A percentile compares a stretch with the other conserved stretches of the same genome.
Conservation (phyloP, 768 basidiomycete species). For the Suillus subalutaceus region DNA sequence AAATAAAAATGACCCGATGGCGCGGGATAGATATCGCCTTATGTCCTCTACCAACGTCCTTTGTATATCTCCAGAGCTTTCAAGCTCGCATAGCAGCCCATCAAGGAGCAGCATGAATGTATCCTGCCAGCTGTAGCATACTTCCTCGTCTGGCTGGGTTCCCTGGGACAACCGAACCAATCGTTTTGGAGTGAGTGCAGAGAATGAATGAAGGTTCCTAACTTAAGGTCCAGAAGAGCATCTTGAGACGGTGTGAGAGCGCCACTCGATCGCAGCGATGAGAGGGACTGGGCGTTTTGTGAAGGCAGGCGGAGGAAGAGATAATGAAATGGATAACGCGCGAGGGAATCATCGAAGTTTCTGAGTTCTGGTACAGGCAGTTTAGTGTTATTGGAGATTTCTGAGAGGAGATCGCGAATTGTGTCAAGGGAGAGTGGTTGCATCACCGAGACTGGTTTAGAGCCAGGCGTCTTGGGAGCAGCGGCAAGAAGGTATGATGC, state of each 20-base stretch:
- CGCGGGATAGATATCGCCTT: slow-evolving; percentile 58
- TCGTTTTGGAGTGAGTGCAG: slow-evolving; percentile 78
- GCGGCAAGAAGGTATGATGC: slow-evolving; percentile 25
- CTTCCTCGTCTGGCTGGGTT: slow-evolving; percentile 27
- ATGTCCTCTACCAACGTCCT: slow-evolving; percentile 45
- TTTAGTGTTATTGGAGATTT: slow-evolving; percentile 46
- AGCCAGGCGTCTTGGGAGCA: slow-evolving; percentile 17
- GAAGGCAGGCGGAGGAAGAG: slow-evolving; percentile 47
- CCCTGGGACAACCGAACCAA: slow-evolving; percentile 68
- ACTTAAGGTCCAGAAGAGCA: slow-evolving; percentile 55
- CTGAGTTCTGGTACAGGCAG: slow-evolving; percentile 54
- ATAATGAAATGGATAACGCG: slow-evolving; percentile 50
- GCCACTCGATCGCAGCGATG: slow-evolving; percentile 35
- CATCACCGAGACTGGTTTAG: slow-evolving; percentile 5
- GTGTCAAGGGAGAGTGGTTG: slow-evolving; percentile 33
- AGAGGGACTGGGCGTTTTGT: slow-evolving; percentile 32
- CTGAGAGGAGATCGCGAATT: slow-evolving; percentile 42
- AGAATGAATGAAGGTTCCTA: slow-evolving; percentile 62
- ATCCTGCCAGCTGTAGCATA: slow-evolving; percentile 72
- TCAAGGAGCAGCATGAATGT: slow-evolving; percentile 67
- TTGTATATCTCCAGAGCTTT: slow-evolving; percentile 22
- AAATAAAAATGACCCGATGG: slow-evolving; percentile 75
- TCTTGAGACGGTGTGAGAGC: slow-evolving; percentile 40
- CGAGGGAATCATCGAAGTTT: slow-evolving; percentile 48
- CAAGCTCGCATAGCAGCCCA: slow-evolving; percentile 45